Conservation (phyloP, 495 filamentous ascomycete species). For the Daldinia vernicosa region DNA sequence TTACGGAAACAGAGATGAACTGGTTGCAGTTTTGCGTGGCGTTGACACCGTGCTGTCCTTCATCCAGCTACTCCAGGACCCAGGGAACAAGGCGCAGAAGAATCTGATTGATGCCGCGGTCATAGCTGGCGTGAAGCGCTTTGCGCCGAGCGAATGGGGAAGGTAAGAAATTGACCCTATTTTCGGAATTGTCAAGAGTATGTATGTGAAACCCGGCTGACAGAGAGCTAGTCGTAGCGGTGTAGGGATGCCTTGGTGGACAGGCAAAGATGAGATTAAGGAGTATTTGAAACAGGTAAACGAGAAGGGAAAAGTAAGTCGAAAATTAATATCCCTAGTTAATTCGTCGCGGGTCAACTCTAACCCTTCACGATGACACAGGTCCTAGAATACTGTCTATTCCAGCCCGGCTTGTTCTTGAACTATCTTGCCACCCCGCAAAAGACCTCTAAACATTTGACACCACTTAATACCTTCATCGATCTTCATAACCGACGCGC, state of each 20-base stretch:
- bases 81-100: slow-evolving; percentile 50
- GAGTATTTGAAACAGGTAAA: slow-evolving; percentile 63
- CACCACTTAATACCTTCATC: slow-evolving; percentile 49
- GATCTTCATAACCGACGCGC: slow-evolving; percentile 61
- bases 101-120: slow-evolving; percentile 63
- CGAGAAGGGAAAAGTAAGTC: slow-evolving; percentile 56
- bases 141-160: slow-evolving; percentile 62
- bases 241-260: slow-evolving; percentile 56
- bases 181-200: neutral
- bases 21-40: slow-evolving; percentile 55
- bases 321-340: neutral
- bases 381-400: slow-evolving; percentile 67
- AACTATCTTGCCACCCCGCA: slow-evolving; percentile 63
- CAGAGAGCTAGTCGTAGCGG: neutral
- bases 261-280: slow-evolving; percentile 57
- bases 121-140: slow-evolving; percentile 61
- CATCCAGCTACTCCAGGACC: slow-evolving; percentile 50
- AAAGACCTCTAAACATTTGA: slow-evolving; percentile 60
- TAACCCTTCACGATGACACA: slow-evolving; percentile 28
- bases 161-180: slow-evolving; percentile 34
- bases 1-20: slow-evolving; percentile 52
- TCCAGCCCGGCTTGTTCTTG: slow-evolving; percentile 64
- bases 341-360: neutral
- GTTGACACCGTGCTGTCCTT: slow-evolving; percentile 67
- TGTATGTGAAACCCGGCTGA: neutral